Conservation (phyloP, 208 protist genomes). For the Leishmania major region DNA sequence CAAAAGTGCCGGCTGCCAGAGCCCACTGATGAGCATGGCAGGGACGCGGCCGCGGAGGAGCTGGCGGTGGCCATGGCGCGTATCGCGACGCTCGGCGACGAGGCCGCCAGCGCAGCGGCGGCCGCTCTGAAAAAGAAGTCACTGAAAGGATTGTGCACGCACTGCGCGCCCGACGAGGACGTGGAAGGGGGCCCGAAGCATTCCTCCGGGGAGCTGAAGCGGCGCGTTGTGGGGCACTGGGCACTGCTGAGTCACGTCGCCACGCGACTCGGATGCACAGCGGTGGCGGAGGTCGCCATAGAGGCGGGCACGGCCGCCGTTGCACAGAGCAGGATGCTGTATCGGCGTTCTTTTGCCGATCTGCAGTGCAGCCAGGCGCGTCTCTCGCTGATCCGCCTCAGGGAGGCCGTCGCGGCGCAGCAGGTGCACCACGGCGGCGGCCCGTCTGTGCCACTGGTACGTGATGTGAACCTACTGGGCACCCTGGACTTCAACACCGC, state of each 20-base stretch:
- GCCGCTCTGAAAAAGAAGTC: conserved; percentile 37
- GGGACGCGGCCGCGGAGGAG: conserved; percentile 34
- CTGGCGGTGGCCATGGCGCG: conserved; percentile 43
- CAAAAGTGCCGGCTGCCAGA: conserved; percentile 13
- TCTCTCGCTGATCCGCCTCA: conserved; percentile 22
- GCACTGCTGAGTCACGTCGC: conserved; percentile 60
- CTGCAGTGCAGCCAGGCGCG: conserved; percentile 57
- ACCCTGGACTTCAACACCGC: conserved; percentile 10
- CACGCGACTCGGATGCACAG: conserved; percentile 38
- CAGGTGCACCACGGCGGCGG: background rate
- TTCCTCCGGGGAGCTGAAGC: conserved; percentile 31
- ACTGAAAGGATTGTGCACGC: conserved; percentile 41
- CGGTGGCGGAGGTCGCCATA: conserved; percentile 49
- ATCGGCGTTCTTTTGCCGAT: conserved; percentile 45
- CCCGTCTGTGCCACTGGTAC: conserved; percentile 10
- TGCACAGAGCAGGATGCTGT: conserved; percentile 18
- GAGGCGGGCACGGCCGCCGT: conserved; percentile 53
- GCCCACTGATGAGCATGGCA: conserved; percentile 7
- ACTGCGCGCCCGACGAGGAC: conserved; percentile 54
- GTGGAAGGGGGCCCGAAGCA: conserved; percentile 27
- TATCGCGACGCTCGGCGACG: conserved; percentile 32
- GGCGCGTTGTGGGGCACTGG: conserved; percentile 62
- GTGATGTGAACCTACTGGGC: conserved; percentile 43
- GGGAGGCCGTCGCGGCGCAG: conserved; percentile 14
- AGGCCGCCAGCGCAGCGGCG: conserved; percentile 13